A percentile compares a stretch with the other conserved stretches of the same genome.
Conservation (phyloP, 2,329 filamentous ascomycete species). For the Aquanectria penicillioides region DNA sequence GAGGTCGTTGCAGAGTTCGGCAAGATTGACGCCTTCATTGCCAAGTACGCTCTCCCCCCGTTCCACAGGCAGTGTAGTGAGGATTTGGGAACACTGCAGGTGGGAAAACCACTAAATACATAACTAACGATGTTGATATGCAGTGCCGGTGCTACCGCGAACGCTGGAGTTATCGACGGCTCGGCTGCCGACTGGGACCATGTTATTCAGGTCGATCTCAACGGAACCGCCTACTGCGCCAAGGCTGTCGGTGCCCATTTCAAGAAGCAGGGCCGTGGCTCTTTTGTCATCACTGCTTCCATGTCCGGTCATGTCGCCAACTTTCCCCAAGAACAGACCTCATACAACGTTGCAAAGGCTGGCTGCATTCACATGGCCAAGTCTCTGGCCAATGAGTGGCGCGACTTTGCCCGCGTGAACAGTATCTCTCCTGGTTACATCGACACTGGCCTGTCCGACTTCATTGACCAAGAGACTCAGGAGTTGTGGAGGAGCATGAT, state of each 20-base stretch:
- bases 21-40: constrained; percentile 77
- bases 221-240: constrained; percentile 57
- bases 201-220: constrained; percentile 57
- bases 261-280: constrained; percentile 54
- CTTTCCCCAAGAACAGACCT: constrained; percentile 61
- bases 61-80: no score
- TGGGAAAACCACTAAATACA: no score
- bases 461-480: constrained; percentile 20
- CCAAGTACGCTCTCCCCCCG: no score
- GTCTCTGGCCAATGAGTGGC: constrained; percentile 64
- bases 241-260: constrained; percentile 57
- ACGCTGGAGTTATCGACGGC: constrained; percentile 73
- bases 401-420: constrained; percentile 65
- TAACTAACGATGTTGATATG: constrained; percentile 6
- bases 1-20: constrained; percentile 79
- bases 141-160: constrained; percentile 72
- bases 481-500: constrained; percentile 53
- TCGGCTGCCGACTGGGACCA: constrained; percentile 72
- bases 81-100: no score
- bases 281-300: constrained; percentile 61
- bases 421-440: constrained; percentile 60
- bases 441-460: constrained; percentile 61
- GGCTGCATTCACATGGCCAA: constrained; percentile 65
- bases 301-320: constrained; percentile 62
- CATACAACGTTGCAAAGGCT: constrained; percentile 66